phyloP scores from a whole-genome alignment of 2,329 filamentous ascomycete genomes.

The Bipolaris cookei region DNA sequence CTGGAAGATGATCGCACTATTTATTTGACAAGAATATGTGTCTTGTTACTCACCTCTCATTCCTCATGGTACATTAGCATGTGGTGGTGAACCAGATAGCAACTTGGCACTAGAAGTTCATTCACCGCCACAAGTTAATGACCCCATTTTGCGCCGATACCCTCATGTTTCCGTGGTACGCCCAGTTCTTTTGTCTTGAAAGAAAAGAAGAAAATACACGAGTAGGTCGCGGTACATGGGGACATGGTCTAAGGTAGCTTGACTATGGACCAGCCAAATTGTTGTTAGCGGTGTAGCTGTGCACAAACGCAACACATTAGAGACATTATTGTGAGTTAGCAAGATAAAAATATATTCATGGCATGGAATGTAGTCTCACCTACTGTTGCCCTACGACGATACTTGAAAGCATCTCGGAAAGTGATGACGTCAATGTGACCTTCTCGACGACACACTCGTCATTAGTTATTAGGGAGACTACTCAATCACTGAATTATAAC shows the following conservation, averaged over 20 bases:
- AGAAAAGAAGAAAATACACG: neutral
- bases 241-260: neutral
- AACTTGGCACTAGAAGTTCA: neutral
- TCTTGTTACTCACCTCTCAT: neutral
- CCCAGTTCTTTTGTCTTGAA: neutral
- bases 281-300: neutral
- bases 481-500: neutral
- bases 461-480: neutral
- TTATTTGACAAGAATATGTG: neutral
- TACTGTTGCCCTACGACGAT: too few species aligned
- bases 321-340: neutral
- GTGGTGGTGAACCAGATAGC: neutral
- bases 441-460: slow-evolving; percentile 1
- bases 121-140: neutral
- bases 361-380: too few species aligned
- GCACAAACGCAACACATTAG: neutral
- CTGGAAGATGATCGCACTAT: neutral
- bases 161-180: neutral
- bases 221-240: neutral
- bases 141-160: neutral
- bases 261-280: neutral
- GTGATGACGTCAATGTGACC: slow-evolving; percentile 6
- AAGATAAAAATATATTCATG: neutral
- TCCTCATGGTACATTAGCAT: neutral
- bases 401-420: neutral